phyloP scores from a whole-genome alignment of 225 moss, liverwort and hornwort species.

The Bryum argenteum region DNA sequence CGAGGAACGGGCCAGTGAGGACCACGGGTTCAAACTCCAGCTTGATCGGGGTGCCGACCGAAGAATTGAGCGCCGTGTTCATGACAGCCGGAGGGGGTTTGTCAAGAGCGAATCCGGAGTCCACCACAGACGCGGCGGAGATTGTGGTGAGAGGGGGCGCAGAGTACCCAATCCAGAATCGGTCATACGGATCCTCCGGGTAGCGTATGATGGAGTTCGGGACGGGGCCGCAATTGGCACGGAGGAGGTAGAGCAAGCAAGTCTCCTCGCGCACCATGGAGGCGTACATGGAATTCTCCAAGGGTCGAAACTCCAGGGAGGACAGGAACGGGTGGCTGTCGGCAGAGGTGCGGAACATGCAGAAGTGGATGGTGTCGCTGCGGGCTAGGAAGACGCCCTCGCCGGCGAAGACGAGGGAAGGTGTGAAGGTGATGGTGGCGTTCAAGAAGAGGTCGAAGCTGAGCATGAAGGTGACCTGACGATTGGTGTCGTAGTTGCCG shows the following conservation, averaged over 20 bases:
- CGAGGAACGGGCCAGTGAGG: neutral
- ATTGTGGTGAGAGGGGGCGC: neutral
- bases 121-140: neutral
- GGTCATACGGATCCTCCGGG: constrained; percentile 32
- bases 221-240: neutral
- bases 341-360: constrained; percentile 16
- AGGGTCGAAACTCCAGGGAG: constrained; percentile 25
- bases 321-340: constrained; percentile 7
- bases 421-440: neutral
- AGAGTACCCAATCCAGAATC: constrained; percentile 13
- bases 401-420: rapidly evolving
- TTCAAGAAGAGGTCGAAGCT: neutral
- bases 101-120: constrained; percentile 22
- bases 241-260: neutral
- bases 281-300: constrained; percentile 29
- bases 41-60: neutral
- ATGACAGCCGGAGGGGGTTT: constrained; percentile 31
- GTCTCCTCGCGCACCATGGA: neutral
- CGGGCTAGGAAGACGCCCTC: constrained; percentile 3
- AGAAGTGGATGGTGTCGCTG: neutral
- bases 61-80: constrained; percentile 26
- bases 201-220: neutral
- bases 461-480: neutral
- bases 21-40: rapidly evolving
- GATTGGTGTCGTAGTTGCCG: constrained; percentile 1